Evolutionary conservation across 495 filamentous ascomycete species (phyloP), one percentile per base, ranked within the genome.

Genomic region (Aspergillus indologenus): DNA sequence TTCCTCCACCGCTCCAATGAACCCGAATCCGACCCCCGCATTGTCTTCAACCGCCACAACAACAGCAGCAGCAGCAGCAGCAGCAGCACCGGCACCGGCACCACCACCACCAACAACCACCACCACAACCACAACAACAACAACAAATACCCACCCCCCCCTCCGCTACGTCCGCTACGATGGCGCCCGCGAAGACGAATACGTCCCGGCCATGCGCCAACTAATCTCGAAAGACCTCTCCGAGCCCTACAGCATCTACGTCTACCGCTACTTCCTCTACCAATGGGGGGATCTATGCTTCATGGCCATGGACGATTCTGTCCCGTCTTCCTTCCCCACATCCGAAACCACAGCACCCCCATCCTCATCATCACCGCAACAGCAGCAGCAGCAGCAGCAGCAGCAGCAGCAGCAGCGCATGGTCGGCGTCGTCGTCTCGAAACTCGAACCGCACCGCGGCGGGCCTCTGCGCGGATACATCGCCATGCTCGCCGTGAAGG

Each of bases 211-310:
- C 21, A 98, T 99, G 75, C 85, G 95, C 53, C 85, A 91, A 56
- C 74, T 99, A 67, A 99, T 99, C 69, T 96, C 92, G 24, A 94
- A 93, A 60, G 95, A 98, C 69, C 85, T 99, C 24, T 97, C 93
- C 58, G 95, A 99, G 69, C 95, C 95, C 1, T 99, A 99, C 75
- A 98, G 94, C 75, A 97, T 99, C 69, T 99, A 98, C 75, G 95
- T 99, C 51, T 99, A 98, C 76, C 85, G 95, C 24, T 99, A 98
- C 77, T 99, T 99, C 68, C 79, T 99, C 18, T 97, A 94, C 70
- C 90, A 97, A 85, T 99, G 95, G 95, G 90, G 90, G 19, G 87
- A 98, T 63, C 78, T 99, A 20, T 98, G 95, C 67, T 98, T 90
- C 70, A 90, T 98, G 82, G 89, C 90, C 7, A 80, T 95, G 58